Percentiles rank a stretch among this genome's conserved stretches.
These are phyloP conservation scores for Trichoderma harzianum DNA, from an alignment of 2,329 filamentous ascomycete species.

Conservation along the genomic window DNA sequence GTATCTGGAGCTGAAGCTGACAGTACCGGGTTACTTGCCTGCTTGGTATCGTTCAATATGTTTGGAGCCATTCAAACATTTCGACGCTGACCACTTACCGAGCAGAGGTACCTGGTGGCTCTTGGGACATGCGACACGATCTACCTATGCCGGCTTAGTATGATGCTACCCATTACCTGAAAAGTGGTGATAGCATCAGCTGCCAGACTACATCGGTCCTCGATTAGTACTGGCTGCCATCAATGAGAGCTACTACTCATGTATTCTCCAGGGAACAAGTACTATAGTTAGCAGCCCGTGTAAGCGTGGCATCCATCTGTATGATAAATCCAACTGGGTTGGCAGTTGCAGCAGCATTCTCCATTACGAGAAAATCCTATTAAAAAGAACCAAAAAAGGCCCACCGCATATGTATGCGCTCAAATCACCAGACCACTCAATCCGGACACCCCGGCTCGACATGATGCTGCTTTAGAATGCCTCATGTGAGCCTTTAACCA, in stretches of 20 bases:
- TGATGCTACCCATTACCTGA: background rate
- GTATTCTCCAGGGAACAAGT: background rate
- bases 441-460: background rate
- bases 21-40: background rate
- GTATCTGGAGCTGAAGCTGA: constrained; percentile 13
- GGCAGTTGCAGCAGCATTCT: background rate
- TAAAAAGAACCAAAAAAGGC: background rate
- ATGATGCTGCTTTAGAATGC: background rate
- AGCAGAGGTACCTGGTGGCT: background rate
- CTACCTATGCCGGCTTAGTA: background rate
- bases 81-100: background rate
- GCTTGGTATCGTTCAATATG: background rate
- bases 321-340: background rate
- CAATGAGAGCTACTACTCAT: background rate
- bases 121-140: background rate
- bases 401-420: constrained; percentile 8
- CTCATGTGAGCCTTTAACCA: constrained; percentile 1
- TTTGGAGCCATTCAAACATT: background rate
- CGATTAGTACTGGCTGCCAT: background rate
- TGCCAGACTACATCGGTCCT: background rate
- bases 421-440: constrained; percentile 12
- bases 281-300: background rate
- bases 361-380: background rate
- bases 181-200: background rate
- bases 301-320: background rate